phyloP scores from a whole-genome alignment of 768 basidiomycete species.

The Mycena filopes region DNA sequence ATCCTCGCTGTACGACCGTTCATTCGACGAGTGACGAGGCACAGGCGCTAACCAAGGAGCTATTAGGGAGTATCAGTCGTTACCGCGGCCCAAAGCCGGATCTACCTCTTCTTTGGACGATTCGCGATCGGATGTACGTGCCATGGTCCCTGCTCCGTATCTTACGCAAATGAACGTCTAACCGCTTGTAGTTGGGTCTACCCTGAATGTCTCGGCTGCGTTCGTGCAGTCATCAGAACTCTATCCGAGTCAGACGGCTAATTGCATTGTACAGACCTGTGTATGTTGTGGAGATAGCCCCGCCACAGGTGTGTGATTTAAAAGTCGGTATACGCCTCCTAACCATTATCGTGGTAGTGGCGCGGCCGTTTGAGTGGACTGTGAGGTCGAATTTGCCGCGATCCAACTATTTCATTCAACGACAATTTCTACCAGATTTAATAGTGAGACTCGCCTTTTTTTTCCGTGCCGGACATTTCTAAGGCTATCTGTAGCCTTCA shows the following conservation, averaged over 20 bases:
- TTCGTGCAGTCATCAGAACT: slow-evolving; percentile 54
- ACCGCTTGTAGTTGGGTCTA: slow-evolving; percentile 8
- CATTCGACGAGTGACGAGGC: neutral
- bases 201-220: slow-evolving; percentile 18
- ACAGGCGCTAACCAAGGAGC: neutral
- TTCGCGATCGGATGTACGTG: slow-evolving; percentile 23
- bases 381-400: slow-evolving; percentile 41
- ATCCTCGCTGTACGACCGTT: slow-evolving; percentile 42
- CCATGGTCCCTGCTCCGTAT: neutral
- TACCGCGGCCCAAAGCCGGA: slow-evolving; percentile 30
- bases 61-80: slow-evolving; percentile 26
- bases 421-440: slow-evolving; percentile 41
- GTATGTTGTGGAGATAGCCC: slow-evolving; percentile 69
- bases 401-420: neutral
- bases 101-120: slow-evolving; percentile 29
- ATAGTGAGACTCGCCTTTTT: slow-evolving; percentile 41
- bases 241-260: slow-evolving; percentile 33
- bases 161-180: neutral
- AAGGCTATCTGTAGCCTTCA: slow-evolving; percentile 46
- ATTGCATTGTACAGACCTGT: slow-evolving; percentile 50
- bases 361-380: slow-evolving; percentile 61
- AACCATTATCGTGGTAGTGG: slow-evolving; percentile 44
- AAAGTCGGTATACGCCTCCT: neutral
- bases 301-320: slow-evolving; percentile 53
- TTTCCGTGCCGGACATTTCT: neutral